Base-by-base conservation (phyloP, 257 asterid genomes). In the Penstemon davidsonii region DNA sequence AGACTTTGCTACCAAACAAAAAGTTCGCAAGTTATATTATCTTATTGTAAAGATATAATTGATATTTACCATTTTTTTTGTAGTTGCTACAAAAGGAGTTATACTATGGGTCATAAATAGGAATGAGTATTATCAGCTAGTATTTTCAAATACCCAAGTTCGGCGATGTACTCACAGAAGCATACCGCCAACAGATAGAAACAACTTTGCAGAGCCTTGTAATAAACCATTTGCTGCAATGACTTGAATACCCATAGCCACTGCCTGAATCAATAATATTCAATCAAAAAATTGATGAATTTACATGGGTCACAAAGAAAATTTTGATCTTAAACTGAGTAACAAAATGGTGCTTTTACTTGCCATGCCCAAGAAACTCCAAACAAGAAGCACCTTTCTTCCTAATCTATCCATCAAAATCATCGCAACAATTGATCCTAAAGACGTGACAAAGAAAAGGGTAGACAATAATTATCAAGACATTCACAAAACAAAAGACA, bases 301-400 rank as follows among this genome's bases (percentile, higher is more conserved):
- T 7, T 55, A 6, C 5, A 4, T 13, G 37, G 6, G 33, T 25
- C 33, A 25, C 2, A 25, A 25, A 25, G 33, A 11, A 5, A 53
- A 55, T 8, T 5, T 55, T 18, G 37, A 52, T 7, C 50, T 49
- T 46, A 25, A 56, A 64, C 55, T 49, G 38, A 43, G 69, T 19
- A 61, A 66, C 64, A 68, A 37, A 70, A 67, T 39, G 65, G 52
- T 36, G 62, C 53, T 73, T 82, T 65, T 74, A 81, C 92, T 83
- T 83, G 85, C 98, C 98, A 92, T 92, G 85, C 97, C 91, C 64
- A 86, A 70, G 84, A 92, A 92, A 88, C 98, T 92, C 86, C 96
- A 77, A 68, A 84, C 62, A n/a, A 92, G 91, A 64, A 92, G 98
- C 76, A 82, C 85, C 85, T 90, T 92, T 76, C 97, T 83, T 74